These are phyloP conservation scores for Neurospora sp. DNA, from an alignment of 495 filamentous ascomycete genomes.

Conservation along the genomic window DNA sequence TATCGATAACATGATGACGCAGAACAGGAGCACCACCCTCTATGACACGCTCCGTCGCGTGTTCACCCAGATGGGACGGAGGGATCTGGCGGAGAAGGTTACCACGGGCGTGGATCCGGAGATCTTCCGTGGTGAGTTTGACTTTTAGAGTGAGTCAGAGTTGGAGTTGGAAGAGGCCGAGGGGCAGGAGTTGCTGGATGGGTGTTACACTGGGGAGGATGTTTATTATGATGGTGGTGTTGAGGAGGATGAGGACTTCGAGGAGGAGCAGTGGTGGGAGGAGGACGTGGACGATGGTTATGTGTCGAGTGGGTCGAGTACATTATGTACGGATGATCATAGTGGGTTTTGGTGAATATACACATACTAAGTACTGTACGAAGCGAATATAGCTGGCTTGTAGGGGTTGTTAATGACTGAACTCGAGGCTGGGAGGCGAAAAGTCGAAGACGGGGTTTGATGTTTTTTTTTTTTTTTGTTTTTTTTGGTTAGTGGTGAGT, in stretches of 20 bases:
- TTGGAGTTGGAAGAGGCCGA: neutral
- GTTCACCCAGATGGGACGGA: constrained; percentile 84
- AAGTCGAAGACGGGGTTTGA: neutral
- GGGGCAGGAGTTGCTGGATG: neutral
- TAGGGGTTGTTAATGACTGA: neutral
- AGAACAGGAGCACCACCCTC: constrained; percentile 94
- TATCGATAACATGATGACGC: constrained; percentile 69
- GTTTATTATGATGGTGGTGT: neutral
- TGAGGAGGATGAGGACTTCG: neutral
- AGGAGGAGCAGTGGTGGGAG: neutral
- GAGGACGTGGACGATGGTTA: neutral
- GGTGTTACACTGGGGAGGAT: neutral
- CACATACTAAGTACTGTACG: neutral
- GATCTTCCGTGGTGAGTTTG: constrained; percentile 58
- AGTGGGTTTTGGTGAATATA: neutral
- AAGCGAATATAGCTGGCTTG: neutral
- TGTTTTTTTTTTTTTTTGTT: neutral
- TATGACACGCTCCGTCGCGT: constrained; percentile 88
- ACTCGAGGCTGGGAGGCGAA: neutral
- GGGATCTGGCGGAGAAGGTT: constrained; percentile 81
- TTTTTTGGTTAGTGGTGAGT: neutral
- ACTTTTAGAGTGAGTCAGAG: constrained; percentile 26
- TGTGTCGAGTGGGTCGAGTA: neutral
- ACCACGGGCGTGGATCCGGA: constrained; percentile 85
- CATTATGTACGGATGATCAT: neutral